These are phyloP conservation scores for Coemansia sp. DNA, from an alignment of 192 early-diverging fungal genomes.

Conservation along the genomic window DNA sequence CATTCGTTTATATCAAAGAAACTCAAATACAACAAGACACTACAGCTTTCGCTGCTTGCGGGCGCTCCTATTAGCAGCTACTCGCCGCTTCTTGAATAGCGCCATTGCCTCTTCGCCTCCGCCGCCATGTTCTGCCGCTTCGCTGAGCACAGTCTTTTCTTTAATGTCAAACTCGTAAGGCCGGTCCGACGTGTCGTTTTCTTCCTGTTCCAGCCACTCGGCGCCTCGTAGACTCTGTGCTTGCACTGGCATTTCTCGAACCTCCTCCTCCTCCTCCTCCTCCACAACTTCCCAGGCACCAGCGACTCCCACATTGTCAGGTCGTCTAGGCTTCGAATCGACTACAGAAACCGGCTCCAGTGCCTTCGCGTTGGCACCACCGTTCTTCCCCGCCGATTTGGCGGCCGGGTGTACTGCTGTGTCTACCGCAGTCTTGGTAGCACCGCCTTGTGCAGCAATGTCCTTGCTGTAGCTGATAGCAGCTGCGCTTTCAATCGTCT, in stretches of 20 bases:
- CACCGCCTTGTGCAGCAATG: neutral
- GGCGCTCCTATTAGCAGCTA: constrained; percentile 18
- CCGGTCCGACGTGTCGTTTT: constrained; percentile 3
- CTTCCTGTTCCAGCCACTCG: constrained; percentile 34
- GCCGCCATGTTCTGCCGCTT: neutral
- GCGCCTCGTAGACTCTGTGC: constrained; percentile 16
- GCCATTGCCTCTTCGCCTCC: neutral
- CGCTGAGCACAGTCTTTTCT: constrained; percentile 23
- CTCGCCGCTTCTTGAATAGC: constrained; percentile 44
- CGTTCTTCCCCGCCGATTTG: neutral
- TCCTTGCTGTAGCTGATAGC: constrained; percentile 25
- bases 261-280: constrained; percentile 5
- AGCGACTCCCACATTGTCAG: constrained; percentile 24
- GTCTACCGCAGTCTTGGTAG: too few species aligned
- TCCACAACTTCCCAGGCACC: constrained; percentile 48
- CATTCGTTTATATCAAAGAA: neutral
- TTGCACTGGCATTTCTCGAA: neutral
- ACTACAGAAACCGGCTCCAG: neutral
- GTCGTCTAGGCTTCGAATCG: constrained; percentile 7
- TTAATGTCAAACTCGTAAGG: constrained; percentile 28
- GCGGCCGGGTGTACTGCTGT: neutral
- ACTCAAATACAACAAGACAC: neutral
- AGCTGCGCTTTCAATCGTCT: constrained; percentile 63
- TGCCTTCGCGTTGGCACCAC: neutral
- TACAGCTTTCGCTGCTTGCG: constrained; percentile 33